Evolutionary conservation across 768 basidiomycete species (phyloP), one percentile per base, ranked within the genome.

Genomic region (Leccinum sublutescens): DNA sequence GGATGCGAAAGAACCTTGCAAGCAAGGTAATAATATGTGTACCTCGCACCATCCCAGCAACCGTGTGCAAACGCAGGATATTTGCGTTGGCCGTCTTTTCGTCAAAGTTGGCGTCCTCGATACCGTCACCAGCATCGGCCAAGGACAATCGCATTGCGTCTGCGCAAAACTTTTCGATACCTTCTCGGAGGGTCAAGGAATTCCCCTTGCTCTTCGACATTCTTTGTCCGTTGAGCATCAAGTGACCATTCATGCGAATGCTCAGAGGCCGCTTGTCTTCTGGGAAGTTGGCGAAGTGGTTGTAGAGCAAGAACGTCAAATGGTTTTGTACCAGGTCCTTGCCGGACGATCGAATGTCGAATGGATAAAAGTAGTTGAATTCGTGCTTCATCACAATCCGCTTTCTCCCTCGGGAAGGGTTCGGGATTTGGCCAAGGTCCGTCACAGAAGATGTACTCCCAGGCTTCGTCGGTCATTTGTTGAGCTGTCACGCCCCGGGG

Each of bases 191-290:
- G 1, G 96, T 99, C 79, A 98, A 78, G 58, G 88, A 92, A 75
- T 99, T 99, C 12, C 96, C 97, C 49, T 89, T 95, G 73, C 89
- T 91, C 83, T 98, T 99, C 45, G 87, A 88, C 97, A 99, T 98
- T 80, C 98, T 99, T 80, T 94, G 89, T 21, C 96, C 95, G 74
- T 99, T 98, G 73, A 99, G 73, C 88, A 94, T 88, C 79, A 99
- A 74, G 71, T 98, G 95, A 0, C 97, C 97, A 69, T 99, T 99
- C 49, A 91, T 88, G 27, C 97, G 89, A 80, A 99, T 93, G 70
- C 91, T 87, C 67, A 84, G 68, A 0, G 97, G 96, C 91, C 92
- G 93, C 73, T 91, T 91, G 69, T 91, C 84, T 65, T 87, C 81
- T 31, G 82, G 76, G 84, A 98, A 98, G 47, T 98, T 75, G 5